Percentiles rank a stretch among this genome's conserved stretches.
phyloP scores from a whole-genome alignment of 306 rosid species.

The Dalbergia oliveri region DNA sequence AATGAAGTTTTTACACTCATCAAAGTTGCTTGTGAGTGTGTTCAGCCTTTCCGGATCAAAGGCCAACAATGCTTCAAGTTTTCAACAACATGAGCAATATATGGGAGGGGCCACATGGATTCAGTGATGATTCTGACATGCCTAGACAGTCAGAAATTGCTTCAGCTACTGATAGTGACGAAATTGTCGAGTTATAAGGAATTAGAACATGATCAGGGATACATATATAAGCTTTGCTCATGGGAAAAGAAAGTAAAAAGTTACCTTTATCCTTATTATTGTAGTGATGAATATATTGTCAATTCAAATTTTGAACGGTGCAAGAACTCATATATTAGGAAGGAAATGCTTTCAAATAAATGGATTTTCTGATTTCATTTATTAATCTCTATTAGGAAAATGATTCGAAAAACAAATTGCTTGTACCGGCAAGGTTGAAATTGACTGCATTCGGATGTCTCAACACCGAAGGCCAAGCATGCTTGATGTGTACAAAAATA shows the following conservation, averaged over 20 bases:
- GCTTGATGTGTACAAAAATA: no score
- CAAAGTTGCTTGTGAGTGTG: constrained; percentile 49
- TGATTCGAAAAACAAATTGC: constrained; percentile 28
- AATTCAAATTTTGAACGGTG: no score
- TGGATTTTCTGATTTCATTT: constrained; percentile 3
- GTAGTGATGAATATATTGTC: no score
- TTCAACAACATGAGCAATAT: constrained; percentile 31
- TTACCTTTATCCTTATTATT: no score
- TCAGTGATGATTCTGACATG: neutral
- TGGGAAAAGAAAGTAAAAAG: no score
- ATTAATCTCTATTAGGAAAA: constrained; percentile 7
- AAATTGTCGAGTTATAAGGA: constrained; percentile 8
- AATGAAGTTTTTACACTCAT: constrained; percentile 42
- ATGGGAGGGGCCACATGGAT: neutral
- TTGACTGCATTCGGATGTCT: constrained; percentile 6
- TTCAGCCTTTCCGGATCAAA: constrained; percentile 27
- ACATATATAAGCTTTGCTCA: no score
- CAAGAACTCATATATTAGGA: neutral
- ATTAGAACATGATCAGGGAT: neutral
- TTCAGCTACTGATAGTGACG: neutral
- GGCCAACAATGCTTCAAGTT: constrained; percentile 57
- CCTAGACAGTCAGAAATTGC: neutral
- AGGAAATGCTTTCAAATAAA: neutral
- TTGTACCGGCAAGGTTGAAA: neutral
- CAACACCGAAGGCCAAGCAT: no score